Evolutionary conservation across 208 protist species (phyloP).

Genomic region (Crithidia fasciculata): DNA sequence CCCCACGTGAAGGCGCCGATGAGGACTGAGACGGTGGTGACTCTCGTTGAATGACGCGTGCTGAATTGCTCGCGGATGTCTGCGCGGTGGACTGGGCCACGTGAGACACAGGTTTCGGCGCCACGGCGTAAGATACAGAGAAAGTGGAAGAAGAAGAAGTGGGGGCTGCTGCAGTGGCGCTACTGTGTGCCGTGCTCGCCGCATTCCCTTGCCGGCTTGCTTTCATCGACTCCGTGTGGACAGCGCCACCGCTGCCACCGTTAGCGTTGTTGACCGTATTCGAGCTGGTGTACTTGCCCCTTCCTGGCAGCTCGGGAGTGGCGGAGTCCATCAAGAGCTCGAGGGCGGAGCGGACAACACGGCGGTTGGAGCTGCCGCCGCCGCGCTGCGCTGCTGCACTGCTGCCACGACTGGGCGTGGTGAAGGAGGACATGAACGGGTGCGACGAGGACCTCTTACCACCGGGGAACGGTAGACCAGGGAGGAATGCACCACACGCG

Average conservation of each 20-base stretch:
- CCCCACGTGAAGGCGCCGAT: neutral
- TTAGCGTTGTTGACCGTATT: neutral
- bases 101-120: neutral
- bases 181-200: too few species aligned
- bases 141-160: slow-evolving; percentile 24
- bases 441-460: neutral
- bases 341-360: slow-evolving; percentile 77
- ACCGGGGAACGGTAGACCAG: too few species aligned
- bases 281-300: neutral
- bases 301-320: slow-evolving; percentile 49
- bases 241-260: neutral
- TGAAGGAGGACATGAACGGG: slow-evolving; percentile 32
- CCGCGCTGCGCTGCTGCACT: slow-evolving; percentile 5
- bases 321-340: slow-evolving; percentile 66
- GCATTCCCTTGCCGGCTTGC: too few species aligned
- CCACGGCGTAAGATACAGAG: slow-evolving; percentile 60
- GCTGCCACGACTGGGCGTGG: slow-evolving; percentile 29
- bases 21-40: neutral
- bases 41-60: too few species aligned
- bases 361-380: slow-evolving; percentile 40
- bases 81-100: too few species aligned
- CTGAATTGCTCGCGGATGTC: too few species aligned
- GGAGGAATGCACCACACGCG: too few species aligned
- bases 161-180: neutral
- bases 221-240: neutral